Evolutionary conservation across 805 yeast species (phyloP).

Genomic region (Candida anglica): DNA sequence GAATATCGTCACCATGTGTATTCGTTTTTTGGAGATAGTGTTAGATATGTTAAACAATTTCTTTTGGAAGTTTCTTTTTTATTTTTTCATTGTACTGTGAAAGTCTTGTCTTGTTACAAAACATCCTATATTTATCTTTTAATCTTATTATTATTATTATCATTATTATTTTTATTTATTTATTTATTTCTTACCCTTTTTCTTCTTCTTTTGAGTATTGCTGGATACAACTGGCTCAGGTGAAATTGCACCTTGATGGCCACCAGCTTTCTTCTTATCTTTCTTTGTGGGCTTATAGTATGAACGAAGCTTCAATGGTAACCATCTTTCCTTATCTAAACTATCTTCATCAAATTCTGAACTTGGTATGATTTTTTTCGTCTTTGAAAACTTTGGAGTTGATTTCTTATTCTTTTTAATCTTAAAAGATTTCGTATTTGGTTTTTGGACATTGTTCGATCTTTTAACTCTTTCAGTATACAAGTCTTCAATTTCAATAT

Average conservation of each 20-base stretch:
- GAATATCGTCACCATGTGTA: no score
- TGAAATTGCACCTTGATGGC: slow-evolving; percentile 22
- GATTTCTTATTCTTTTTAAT: slow-evolving; percentile 15
- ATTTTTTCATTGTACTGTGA: no score
- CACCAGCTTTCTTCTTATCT: slow-evolving; percentile 32
- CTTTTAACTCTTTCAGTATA: no score
- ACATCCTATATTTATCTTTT: no score
- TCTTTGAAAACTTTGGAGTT: slow-evolving; percentile 23
- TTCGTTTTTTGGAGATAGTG: no score
- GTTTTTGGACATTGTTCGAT: slow-evolving; percentile 3
- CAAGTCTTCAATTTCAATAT: slow-evolving; percentile 24
- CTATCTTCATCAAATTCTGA: slow-evolving; percentile 13
- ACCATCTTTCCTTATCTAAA: slow-evolving; percentile 76
- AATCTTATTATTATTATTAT: not conserved
- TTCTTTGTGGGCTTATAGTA: slow-evolving; percentile 77
- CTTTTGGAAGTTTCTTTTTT: no score
- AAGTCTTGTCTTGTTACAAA: no score
- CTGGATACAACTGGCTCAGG: slow-evolving; percentile 5
- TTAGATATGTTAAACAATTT: no score
- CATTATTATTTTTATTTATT: not conserved
- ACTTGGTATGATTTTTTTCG: slow-evolving; percentile 22
- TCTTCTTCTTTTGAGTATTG: slow-evolving; percentile 5
- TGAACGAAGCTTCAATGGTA: slow-evolving; percentile 82
- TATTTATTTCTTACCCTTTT: slow-evolving; percentile 6
- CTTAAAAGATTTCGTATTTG: slow-evolving; percentile 9